Evolutionary conservation across 2,329 filamentous ascomycete genomes (phyloP).

Genomic region (Arthrobotrys entomopaga): DNA sequence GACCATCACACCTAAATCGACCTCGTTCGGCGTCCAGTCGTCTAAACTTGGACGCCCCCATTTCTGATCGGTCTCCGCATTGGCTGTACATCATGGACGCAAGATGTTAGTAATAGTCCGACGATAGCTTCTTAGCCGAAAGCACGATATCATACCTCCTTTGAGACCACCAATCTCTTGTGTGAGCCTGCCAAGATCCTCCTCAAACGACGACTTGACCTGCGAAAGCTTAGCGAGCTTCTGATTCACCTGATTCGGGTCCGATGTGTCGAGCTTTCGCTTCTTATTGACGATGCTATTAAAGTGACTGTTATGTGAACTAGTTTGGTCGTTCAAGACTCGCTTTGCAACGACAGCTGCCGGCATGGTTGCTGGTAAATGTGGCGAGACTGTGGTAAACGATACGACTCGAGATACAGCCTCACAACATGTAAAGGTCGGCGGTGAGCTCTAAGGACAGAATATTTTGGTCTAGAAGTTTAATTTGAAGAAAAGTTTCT

Average conservation of each 20-base stretch:
- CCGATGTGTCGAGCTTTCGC: slow-evolving; percentile 58
- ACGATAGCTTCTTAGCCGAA: slow-evolving; percentile 1
- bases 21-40: slow-evolving; percentile 72
- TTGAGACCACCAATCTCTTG: slow-evolving; percentile 90
- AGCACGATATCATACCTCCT: slow-evolving; percentile 63
- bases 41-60: slow-evolving; percentile 78
- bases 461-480: background rate
- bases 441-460: background rate
- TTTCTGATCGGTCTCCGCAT: slow-evolving; percentile 90
- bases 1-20: slow-evolving; percentile 67
- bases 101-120: background rate
- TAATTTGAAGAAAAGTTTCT: too few species aligned
- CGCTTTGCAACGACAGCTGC: slow-evolving; percentile 49
- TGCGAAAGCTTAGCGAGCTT: slow-evolving; percentile 65
- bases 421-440: slow-evolving; percentile 4
- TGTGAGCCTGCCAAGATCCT: slow-evolving; percentile 93
- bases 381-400: background rate
- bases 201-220: slow-evolving; percentile 90
- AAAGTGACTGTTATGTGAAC: slow-evolving; percentile 50
- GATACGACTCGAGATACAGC: background rate
- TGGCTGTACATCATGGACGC: slow-evolving; percentile 61
- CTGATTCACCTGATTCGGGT: slow-evolving; percentile 59
- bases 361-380: slow-evolving; percentile 26
- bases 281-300: slow-evolving; percentile 54
- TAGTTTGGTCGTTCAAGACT: slow-evolving; percentile 51